Conservation (phyloP, 1,284 basidiomycete genomes). For the Heterobasidion parviporum region DNA sequence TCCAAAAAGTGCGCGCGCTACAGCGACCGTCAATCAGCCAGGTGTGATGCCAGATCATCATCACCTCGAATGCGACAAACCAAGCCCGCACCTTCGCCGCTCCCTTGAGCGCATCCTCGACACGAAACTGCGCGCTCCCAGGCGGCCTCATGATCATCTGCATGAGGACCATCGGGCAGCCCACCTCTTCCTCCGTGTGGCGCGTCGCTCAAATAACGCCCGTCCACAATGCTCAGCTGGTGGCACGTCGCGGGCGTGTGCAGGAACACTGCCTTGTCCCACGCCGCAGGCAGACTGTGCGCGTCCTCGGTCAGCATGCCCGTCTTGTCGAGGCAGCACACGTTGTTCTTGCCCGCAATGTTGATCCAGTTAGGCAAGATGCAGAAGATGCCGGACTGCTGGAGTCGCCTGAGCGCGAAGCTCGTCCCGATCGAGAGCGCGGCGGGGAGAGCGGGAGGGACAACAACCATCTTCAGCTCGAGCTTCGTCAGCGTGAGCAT, state of each 20-base stretch:
- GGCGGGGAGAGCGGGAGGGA: no score
- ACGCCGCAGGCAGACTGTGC: slow-evolving; percentile 73
- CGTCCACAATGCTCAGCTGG: slow-evolving; percentile 88
- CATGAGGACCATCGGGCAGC: slow-evolving; percentile 84
- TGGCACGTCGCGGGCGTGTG: slow-evolving; percentile 97
- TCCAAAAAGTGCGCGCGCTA: slow-evolving; percentile 95
- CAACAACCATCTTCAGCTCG: slow-evolving; percentile 89
- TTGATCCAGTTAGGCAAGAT: slow-evolving; percentile 97
- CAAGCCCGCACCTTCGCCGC: slow-evolving; percentile 56
- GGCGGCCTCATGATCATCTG: slow-evolving; percentile 96
- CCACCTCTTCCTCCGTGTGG: slow-evolving; percentile 19
- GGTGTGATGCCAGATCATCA: no score
- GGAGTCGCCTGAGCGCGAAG: no score
- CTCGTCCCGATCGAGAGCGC: no score
- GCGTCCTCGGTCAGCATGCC: slow-evolving; percentile 99
- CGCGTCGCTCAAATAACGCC: no score
- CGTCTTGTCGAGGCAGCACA: slow-evolving; percentile 99
- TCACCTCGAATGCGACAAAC: no score
- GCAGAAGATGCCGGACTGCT: slow-evolving; percentile 89
- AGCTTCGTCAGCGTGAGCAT: slow-evolving; percentile 92
- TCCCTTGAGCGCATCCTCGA: slow-evolving; percentile 89
- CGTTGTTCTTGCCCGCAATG: slow-evolving; percentile 93
- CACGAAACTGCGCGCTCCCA: slow-evolving; percentile 79
- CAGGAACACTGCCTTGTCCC: slow-evolving; percentile 77
- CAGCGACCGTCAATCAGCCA: no score